Evolutionary conservation across 495 filamentous ascomycete genomes (phyloP), one percentile per base, ranked within the genome.

Genomic region (Chaetomium tenue): DNA sequence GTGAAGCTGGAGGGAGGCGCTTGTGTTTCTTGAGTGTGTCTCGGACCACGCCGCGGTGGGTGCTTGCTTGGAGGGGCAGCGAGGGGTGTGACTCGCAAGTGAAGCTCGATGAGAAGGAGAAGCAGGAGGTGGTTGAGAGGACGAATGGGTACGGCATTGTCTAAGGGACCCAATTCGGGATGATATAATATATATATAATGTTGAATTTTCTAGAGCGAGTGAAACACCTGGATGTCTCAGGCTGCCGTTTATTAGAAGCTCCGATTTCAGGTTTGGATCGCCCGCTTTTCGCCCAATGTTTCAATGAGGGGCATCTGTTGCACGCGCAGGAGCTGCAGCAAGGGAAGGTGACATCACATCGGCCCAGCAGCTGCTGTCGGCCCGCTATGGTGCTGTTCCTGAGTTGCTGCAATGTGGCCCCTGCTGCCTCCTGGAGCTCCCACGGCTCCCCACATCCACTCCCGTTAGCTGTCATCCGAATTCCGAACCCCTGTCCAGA

Each of bases 121-220:
- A 85, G 50, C 86, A 81, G 3, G 91, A 94, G 25, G 92, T 96
- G 23, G 92, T 96, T 3, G 92, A 90, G 44, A 96, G 84, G 39
- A 82, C 79, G 70, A 93, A 95, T 22, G 88, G 87, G 74, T 88
- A 97, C 50, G 93, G 91, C 93, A 97, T 96, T 58, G 25, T 58
- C 22, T 58, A 25, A n/a, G n/a, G n/a, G n/a, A n/a, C 11, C 39
- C 1, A 23, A 50, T 23, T 25, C 11, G 20, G 5, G 33, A 8
- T 25, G 20, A 23, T 50, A 23, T 11, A 23, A 25, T n/a, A n/a
- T n/a, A n/a, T n/a, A n/a, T n/a, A n/a, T 3, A 25, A 28, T 26
- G 9, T 26, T 52, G 23, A 26, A 26, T 23, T 13, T 18, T 23
- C 11, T 18, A 50, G n/a, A 50, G n/a, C 15, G 0, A 47, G 23